Evolutionary conservation across 2,329 filamentous ascomycete genomes (phyloP).

Genomic region (Trichoderma sp.): DNA sequence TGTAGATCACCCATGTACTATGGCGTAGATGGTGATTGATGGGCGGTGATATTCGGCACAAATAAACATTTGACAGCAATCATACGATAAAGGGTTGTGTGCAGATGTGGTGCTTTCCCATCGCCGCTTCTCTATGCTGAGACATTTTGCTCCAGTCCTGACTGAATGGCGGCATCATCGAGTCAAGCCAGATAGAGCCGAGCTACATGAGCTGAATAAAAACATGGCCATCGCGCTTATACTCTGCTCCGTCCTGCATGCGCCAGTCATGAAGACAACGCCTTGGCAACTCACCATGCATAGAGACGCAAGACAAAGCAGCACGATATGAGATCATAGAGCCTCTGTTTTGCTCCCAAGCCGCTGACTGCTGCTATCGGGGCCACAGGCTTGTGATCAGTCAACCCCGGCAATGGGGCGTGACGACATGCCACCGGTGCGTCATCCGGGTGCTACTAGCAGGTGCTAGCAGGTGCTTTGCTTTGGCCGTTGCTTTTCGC

Average conservation of each 20-base stretch:
- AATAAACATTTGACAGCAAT: background rate
- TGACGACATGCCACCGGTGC: slow-evolving; percentile 24
- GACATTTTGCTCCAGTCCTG: background rate
- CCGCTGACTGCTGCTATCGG: background rate
- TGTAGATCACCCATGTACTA: background rate
- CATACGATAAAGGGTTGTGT: background rate
- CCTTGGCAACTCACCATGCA: background rate
- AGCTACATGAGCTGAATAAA: background rate
- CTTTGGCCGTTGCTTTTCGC: no score
- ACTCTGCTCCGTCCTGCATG: background rate
- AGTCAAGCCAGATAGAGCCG: background rate
- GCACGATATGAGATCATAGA: slow-evolving; percentile 5
- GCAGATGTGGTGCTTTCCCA: background rate
- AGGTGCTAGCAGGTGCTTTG: background rate
- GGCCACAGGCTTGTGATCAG: slow-evolving; percentile 18
- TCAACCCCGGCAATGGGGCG: background rate
- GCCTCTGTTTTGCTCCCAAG: background rate
- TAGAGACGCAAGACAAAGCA: background rate
- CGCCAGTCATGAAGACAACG: background rate
- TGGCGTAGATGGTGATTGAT: background rate
- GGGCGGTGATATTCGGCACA: background rate
- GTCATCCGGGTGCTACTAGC: slow-evolving; percentile 18
- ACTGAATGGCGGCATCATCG: background rate
- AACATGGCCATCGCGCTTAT: background rate
- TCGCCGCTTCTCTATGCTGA: background rate